Evolutionary conservation across 129 eudicot species (phyloP), one percentile per base, ranked within the genome.

Genomic region (Glebionis coronaria): DNA sequence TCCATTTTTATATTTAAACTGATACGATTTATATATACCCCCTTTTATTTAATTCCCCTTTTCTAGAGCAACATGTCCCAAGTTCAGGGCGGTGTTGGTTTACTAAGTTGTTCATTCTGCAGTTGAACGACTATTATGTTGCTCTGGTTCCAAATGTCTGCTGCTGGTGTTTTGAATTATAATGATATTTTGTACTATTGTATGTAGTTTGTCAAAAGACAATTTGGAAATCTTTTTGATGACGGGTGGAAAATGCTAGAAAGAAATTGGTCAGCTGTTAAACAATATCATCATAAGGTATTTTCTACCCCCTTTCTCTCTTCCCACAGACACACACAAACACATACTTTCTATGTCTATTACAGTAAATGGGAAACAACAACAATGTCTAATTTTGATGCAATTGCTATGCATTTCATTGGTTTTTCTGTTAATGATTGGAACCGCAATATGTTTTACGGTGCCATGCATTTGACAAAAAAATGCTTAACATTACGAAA

Each of bases 241-340:
- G 76, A 35, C 58, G 67, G 67, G 64, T 64, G 51, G 76, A 38
- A 38, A 45, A 28, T 69, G 54, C 60, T 87, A 58, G 81, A 65
- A 71, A 70, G 59, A 77, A 73, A 64, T 49, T 82, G 79, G 63
- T 66, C 85, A 71, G 84, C 77, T 18, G 70, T 80, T 15, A 85
- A 82, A 84, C 80, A 76, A 55, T 81, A 76, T 63, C 98, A 92
- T 73, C 87, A 88, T 69, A 82, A 79, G 95, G 98, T 92, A 77
- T 49, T 40, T 1, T 69, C 44, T 65, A 47, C 16, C 69, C 51
- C 54, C 38, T 29, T 35, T 27, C 44, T 8, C 44, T 3, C 27
- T 12, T 16, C 7, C 27, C 2, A 1, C 42, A 35, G 42, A 35
- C 42, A 35, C 9, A 35, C 42, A 35, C 42, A 8, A 35, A 35